Conservation (phyloP, 2,329 filamentous ascomycete genomes). For the Colletotrichum costaricense region DNA sequence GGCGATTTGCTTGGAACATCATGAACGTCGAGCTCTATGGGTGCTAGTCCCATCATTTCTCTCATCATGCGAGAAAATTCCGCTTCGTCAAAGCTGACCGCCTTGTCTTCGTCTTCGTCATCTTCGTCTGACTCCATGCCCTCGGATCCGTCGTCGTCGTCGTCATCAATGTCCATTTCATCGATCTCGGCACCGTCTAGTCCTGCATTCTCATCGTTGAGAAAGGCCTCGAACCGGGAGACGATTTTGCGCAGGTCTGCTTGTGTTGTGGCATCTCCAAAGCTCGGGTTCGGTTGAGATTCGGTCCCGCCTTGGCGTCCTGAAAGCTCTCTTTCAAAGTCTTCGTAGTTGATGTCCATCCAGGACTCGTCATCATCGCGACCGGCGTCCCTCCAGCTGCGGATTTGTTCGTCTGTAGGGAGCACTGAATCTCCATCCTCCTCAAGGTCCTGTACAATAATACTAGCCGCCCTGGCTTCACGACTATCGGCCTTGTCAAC, state of each 20-base stretch:
- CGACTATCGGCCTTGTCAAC: slow-evolving; percentile 76
- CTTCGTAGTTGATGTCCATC: slow-evolving; percentile 91
- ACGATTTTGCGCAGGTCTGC: slow-evolving; percentile 91
- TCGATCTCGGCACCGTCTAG: slow-evolving; percentile 80
- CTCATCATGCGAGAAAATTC: slow-evolving; percentile 90
- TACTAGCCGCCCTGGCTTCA: slow-evolving; percentile 77
- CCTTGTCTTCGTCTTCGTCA: slow-evolving; percentile 77
- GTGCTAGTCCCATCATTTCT: slow-evolving; percentile 83
- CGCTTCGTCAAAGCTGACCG: slow-evolving; percentile 84
- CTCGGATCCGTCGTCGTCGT: slow-evolving; percentile 56
- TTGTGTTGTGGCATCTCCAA: slow-evolving; percentile 76
- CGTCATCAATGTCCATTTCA: slow-evolving; percentile 74
- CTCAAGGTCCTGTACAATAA: slow-evolving; percentile 80
- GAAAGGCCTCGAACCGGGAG: slow-evolving; percentile 89
- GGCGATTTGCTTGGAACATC: slow-evolving; percentile 8
- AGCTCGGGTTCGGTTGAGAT: slow-evolving; percentile 50
- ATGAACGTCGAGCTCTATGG: slow-evolving; percentile 28
- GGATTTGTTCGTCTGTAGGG: slow-evolving; percentile 80
- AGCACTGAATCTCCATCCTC: slow-evolving; percentile 75
- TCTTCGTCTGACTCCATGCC: slow-evolving; percentile 58
- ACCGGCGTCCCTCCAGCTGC: slow-evolving; percentile 69
- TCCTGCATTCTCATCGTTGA: slow-evolving; percentile 87
- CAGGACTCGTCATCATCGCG: slow-evolving; percentile 88
- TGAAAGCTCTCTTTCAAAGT: slow-evolving; percentile 85
- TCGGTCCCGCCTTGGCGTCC: slow-evolving; percentile 41